phyloP scores from a whole-genome alignment of 257 asterid genomes.

The Pogostemon cablin region DNA sequence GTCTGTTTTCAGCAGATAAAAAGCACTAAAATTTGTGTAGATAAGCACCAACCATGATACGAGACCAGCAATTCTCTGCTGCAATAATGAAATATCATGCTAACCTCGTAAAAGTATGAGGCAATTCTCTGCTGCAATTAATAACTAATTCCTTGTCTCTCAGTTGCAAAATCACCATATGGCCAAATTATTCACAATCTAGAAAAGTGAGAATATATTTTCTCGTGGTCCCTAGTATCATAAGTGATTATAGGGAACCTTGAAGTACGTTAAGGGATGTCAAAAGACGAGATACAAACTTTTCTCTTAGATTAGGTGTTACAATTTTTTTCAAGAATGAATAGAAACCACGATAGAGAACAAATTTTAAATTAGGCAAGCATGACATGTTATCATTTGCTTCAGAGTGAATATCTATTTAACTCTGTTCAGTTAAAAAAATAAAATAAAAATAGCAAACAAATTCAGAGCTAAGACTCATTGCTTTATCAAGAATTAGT shows the following conservation, averaged over 20 bases:
- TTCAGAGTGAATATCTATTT: too few species aligned
- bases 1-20: constrained; percentile 18
- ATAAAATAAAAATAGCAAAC: neutral
- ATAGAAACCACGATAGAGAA: neutral
- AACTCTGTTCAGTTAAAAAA: too few species aligned
- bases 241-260: constrained; percentile 10
- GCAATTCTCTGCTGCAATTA: constrained; percentile 85
- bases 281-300: constrained; percentile 13
- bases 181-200: constrained; percentile 30
- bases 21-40: constrained; percentile 7
- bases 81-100: constrained; percentile 31
- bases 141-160: constrained; percentile 83
- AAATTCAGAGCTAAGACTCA: neutral
- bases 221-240: constrained; percentile 5
- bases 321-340: neutral
- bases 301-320: neutral
- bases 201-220: constrained; percentile 8
- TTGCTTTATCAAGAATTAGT: constrained; percentile 1
- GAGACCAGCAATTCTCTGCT: too few species aligned
- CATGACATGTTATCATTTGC: too few species aligned
- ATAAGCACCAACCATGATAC: constrained; percentile 29
- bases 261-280: constrained; percentile 20
- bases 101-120: constrained; percentile 87
- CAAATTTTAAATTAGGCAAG: too few species aligned
- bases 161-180: constrained; percentile 84